A percentile compares a stretch with the other conserved stretches of the same genome.
Conservation (phyloP, 371 early-diverging fungal species). For the Encephalitozoon cuniculi region DNA sequence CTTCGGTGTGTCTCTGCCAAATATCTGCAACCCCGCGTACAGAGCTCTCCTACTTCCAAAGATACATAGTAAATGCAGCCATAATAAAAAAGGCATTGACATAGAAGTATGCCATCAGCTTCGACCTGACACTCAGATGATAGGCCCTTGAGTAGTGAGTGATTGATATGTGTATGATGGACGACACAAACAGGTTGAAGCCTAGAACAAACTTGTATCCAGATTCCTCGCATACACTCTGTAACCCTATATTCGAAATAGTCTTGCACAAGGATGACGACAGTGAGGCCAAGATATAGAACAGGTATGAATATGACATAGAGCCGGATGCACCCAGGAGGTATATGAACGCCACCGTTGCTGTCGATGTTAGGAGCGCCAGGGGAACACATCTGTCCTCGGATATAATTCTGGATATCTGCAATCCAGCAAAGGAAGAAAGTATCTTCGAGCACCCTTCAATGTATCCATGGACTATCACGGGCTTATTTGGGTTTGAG, state of each 20-base stretch:
- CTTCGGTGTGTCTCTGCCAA: neutral
- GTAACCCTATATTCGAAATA: neutral
- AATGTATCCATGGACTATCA: constrained; percentile 40
- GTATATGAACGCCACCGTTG: neutral
- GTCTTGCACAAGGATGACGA: neutral
- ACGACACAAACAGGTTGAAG: constrained; percentile 34
- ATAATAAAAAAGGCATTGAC: neutral
- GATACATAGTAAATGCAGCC: neutral
- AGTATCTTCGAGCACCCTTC: constrained; percentile 38
- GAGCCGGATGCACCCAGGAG: neutral
- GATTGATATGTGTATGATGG: constrained; percentile 40
- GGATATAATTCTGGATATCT: neutral
- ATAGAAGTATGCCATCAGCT: neutral
- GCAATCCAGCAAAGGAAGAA: neutral
- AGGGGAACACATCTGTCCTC: neutral
- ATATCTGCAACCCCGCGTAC: too few relatives aligned
- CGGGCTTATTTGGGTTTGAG: constrained; percentile 14
- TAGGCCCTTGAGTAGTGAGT: constrained; percentile 1
- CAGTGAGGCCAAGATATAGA: constrained; percentile 16
- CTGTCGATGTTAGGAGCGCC: neutral
- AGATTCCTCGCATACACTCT: neutral
- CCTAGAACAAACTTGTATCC: constrained; percentile 22
- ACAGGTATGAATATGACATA: constrained; percentile 28
- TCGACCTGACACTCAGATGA: neutral
- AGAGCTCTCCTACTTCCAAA: neutral